Percentiles rank a stretch among this genome's conserved stretches.
These are phyloP conservation scores for Fagopyrum homotropicum DNA, from an alignment of 148 eudicot species.

Conservation along the genomic window DNA sequence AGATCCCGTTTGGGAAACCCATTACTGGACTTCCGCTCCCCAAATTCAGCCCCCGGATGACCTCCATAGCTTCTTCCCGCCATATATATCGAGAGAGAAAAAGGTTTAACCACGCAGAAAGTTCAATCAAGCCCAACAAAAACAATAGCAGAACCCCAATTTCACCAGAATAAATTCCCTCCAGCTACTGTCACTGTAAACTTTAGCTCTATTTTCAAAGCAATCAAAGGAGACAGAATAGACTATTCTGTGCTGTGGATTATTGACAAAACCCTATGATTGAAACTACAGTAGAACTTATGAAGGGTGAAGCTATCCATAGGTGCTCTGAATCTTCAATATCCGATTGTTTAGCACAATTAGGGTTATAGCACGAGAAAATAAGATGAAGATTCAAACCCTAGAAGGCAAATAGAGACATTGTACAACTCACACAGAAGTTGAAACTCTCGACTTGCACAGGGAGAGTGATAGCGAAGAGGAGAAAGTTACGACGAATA, in stretches of 20 bases:
- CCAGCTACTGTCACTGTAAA: background rate
- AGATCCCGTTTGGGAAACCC: constrained; percentile 33
- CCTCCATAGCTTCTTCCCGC: constrained; percentile 55
- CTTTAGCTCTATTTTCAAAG: constrained; percentile 15
- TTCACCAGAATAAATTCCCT: background rate
- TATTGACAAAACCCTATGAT: constrained; percentile 13
- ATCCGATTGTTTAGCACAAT: constrained; percentile 21
- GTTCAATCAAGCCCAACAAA: background rate
- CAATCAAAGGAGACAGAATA: background rate
- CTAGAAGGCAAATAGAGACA: background rate
- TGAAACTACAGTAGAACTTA: constrained; percentile 8
- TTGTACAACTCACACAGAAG: background rate
- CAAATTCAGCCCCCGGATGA: too few species aligned
- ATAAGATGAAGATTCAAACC: background rate
- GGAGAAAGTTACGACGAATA: too few species aligned
- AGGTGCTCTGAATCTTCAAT: constrained; percentile 16
- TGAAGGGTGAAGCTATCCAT: background rate
- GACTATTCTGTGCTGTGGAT: constrained; percentile 12
- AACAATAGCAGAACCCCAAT: background rate
- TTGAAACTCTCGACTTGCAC: background rate
- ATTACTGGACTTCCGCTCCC: constrained; percentile 42
- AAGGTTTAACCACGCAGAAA: background rate
- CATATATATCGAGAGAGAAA: constrained; percentile 28
- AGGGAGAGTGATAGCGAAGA: background rate
- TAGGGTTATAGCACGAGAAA: background rate